Conservation (phyloP, 2,329 filamentous ascomycete genomes). For the Xylaria arbuscula region DNA sequence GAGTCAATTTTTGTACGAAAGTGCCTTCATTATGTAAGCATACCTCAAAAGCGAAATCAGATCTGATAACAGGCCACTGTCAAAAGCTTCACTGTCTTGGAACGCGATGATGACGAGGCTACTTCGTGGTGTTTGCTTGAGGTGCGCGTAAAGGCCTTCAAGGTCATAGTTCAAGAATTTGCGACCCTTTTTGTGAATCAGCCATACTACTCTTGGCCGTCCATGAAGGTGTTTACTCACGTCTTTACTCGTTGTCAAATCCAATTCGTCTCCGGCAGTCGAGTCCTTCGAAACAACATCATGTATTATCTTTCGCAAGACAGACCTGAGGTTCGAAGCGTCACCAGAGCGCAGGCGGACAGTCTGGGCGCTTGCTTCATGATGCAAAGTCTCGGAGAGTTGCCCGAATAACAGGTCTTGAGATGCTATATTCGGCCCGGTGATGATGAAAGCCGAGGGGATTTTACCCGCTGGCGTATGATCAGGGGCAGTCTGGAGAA, state of each 20-base stretch:
- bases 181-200: slow-evolving; percentile 59
- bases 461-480: slow-evolving; percentile 60
- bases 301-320: slow-evolving; percentile 78
- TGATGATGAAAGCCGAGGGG: slow-evolving; percentile 77
- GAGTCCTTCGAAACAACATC: slow-evolving; percentile 64
- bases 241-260: slow-evolving; percentile 58
- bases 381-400: slow-evolving; percentile 67
- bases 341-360: slow-evolving; percentile 76
- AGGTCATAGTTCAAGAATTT: slow-evolving; percentile 83
- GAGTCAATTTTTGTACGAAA: slow-evolving; percentile 14
- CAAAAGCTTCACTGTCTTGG: slow-evolving; percentile 86
- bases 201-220: background rate
- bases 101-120: slow-evolving; percentile 75
- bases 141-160: slow-evolving; percentile 72
- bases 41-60: slow-evolving; percentile 76
- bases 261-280: slow-evolving; percentile 66
- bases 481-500: slow-evolving; percentile 58
- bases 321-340: slow-evolving; percentile 77
- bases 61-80: slow-evolving; percentile 76
- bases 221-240: slow-evolving; percentile 51
- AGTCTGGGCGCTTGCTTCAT: slow-evolving; percentile 64
- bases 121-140: slow-evolving; percentile 62
- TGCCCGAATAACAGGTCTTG: slow-evolving; percentile 80
- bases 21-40: slow-evolving; percentile 48
- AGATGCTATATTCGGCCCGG: slow-evolving; percentile 81